Conservation (phyloP, 2,329 filamentous ascomycete genomes). For the Aspergillus japonicus region DNA sequence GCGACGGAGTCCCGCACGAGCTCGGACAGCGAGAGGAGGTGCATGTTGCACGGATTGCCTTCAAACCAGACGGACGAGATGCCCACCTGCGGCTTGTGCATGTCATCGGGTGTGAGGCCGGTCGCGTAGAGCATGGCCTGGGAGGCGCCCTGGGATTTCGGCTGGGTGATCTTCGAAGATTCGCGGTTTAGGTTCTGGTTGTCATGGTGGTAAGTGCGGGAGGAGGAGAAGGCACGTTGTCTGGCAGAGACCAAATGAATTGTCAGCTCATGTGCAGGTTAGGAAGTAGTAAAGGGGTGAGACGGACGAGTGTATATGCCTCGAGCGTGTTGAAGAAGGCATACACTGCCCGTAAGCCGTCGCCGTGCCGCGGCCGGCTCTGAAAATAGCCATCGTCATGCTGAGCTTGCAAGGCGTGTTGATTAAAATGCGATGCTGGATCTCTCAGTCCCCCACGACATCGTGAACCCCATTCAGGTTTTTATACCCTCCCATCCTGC, state of each 20-base stretch:
- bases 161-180: constrained; percentile 80
- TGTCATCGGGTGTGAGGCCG: constrained; percentile 74
- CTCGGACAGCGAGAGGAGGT: constrained; percentile 80
- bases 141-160: constrained; percentile 92
- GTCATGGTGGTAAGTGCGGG: background rate
- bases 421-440: background rate
- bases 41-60: constrained; percentile 99
- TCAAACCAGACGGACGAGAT: constrained; percentile 97
- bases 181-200: constrained; percentile 64
- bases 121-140: constrained; percentile 97
- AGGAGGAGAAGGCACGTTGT: background rate
- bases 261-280: background rate
- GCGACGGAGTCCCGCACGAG: constrained; percentile 67
- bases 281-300: background rate
- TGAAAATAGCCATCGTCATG: background rate
- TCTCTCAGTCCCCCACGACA: background rate
- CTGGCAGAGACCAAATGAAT: background rate
- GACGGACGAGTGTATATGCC: background rate
- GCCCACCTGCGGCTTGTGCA: constrained; percentile 91
- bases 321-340: background rate
- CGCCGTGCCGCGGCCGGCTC: background rate
- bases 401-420: background rate
- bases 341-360: background rate
- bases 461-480: too few species aligned
- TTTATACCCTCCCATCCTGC: background rate